These are phyloP conservation scores for Graphilbum sp. DNA, from an alignment of 2,329 filamentous ascomycete genomes.

Conservation along the genomic window DNA sequence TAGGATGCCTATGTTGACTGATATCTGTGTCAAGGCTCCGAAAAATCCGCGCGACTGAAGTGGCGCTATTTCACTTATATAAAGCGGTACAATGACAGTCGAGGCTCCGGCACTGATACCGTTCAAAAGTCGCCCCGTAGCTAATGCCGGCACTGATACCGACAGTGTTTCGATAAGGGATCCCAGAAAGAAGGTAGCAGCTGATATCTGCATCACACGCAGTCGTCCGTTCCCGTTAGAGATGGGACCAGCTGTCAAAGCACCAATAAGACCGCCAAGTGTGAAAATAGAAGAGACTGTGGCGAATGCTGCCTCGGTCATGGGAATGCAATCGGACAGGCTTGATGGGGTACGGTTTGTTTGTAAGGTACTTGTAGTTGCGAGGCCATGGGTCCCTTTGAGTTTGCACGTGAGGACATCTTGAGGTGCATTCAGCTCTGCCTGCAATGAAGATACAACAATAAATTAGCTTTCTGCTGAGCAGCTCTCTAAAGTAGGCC, in stretches of 20 bases:
- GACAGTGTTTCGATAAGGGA: slow-evolving; percentile 62
- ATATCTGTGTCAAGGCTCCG: slow-evolving; percentile 73
- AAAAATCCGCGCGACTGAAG: slow-evolving; percentile 62
- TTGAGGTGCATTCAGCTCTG: slow-evolving; percentile 89
- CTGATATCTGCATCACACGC: slow-evolving; percentile 60
- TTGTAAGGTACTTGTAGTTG: slow-evolving; percentile 11
- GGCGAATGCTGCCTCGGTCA: slow-evolving; percentile 69
- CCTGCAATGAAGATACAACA: too few species aligned
- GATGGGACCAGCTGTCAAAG: slow-evolving; percentile 63
- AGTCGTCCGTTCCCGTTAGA: slow-evolving; percentile 63
- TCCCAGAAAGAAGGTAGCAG: slow-evolving; percentile 59
- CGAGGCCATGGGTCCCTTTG: slow-evolving; percentile 18
- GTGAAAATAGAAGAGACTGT: slow-evolving; percentile 84
- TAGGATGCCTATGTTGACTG: slow-evolving; percentile 83
- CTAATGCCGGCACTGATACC: slow-evolving; percentile 48
- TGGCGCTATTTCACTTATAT: slow-evolving; percentile 83
- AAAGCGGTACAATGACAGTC: slow-evolving; percentile 86
- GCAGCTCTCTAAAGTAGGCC: neutral
- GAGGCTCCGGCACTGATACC: slow-evolving; percentile 76
- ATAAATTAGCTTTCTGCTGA: too few species aligned
- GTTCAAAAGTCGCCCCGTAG: slow-evolving; percentile 59
- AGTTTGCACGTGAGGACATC: slow-evolving; percentile 79
- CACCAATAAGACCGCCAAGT: slow-evolving; percentile 71
- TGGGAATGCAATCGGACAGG: slow-evolving; percentile 69
- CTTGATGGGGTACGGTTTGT: slow-evolving; percentile 15